These are phyloP conservation scores for Pleurotus tuber-regium DNA, from an alignment of 768 basidiomycete species.

Conservation along the genomic window DNA sequence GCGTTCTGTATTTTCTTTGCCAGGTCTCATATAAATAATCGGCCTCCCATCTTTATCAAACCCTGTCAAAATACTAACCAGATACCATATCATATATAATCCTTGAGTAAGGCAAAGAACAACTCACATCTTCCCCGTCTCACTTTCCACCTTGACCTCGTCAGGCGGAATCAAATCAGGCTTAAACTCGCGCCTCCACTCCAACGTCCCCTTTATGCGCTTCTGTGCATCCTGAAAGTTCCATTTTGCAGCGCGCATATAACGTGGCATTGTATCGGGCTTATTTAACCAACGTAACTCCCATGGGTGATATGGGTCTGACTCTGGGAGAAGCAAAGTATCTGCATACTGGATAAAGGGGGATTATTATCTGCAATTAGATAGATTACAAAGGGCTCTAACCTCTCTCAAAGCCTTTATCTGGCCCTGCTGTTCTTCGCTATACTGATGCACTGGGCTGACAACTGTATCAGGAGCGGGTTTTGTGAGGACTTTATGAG, in stretches of 20 bases:
- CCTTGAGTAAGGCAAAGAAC: slow-evolving; percentile 1
- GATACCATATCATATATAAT: neutral
- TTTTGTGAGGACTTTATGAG: slow-evolving; percentile 46
- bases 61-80: slow-evolving; percentile 68
- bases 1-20: slow-evolving; percentile 79
- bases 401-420: slow-evolving; percentile 65
- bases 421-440: slow-evolving; percentile 57
- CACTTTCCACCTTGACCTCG: slow-evolving; percentile 75
- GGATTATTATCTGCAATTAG: too few species aligned
- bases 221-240: slow-evolving; percentile 72
- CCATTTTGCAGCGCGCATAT: slow-evolving; percentile 88
- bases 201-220: slow-evolving; percentile 73
- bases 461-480: slow-evolving; percentile 55
- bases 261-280: slow-evolving; percentile 68
- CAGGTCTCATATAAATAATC: slow-evolving; percentile 86
- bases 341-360: slow-evolving; percentile 62
- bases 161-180: slow-evolving; percentile 83
- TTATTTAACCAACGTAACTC: slow-evolving; percentile 73
- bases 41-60: slow-evolving; percentile 88
- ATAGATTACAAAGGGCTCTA: slow-evolving; percentile 21
- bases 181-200: slow-evolving; percentile 83
- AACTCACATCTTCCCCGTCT: slow-evolving; percentile 85
- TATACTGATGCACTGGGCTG: slow-evolving; percentile 56
- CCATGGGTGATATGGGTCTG: slow-evolving; percentile 74
- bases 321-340: slow-evolving; percentile 57